A percentile compares a stretch with the other conserved stretches of the same genome.
phyloP scores from a whole-genome alignment of 2,329 filamentous ascomycete species.

The Dothiorella sarmentorum region DNA sequence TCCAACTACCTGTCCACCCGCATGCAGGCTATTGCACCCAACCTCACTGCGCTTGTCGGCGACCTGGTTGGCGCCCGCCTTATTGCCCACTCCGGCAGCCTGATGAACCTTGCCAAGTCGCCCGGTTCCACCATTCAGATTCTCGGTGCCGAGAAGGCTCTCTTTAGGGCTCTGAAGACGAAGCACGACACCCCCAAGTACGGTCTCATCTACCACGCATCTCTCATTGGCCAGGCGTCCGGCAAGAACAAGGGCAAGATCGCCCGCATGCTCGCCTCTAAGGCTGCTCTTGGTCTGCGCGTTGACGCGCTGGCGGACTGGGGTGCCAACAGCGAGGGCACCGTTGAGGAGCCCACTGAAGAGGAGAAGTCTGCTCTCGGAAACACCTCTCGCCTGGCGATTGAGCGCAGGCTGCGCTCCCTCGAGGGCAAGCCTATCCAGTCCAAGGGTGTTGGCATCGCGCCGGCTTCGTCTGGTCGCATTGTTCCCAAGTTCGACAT shows the following conservation, averaged over 20 bases:
- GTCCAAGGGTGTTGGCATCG: slow-evolving; percentile 70
- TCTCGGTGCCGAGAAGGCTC: slow-evolving; percentile 94
- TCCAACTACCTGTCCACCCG: slow-evolving; percentile 85
- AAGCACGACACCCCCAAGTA: slow-evolving; percentile 99
- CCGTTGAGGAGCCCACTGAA: slow-evolving; percentile 62
- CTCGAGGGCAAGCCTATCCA: slow-evolving; percentile 89
- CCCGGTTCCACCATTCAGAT: slow-evolving; percentile 97
- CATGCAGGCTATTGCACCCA: slow-evolving; percentile 96
- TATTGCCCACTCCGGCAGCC: slow-evolving; percentile 89
- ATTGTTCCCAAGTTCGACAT: slow-evolving; percentile 71
- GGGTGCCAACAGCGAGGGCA: slow-evolving; percentile 46
- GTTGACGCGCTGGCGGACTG: slow-evolving; percentile 85
- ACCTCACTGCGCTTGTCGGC: slow-evolving; percentile 88
- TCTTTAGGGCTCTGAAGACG: slow-evolving; percentile 97
- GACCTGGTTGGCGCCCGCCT: slow-evolving; percentile 91
- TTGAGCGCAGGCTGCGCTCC: slow-evolving; percentile 71
- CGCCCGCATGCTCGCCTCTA: slow-evolving; percentile 90
- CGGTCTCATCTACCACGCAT: slow-evolving; percentile 70
- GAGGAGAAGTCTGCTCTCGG: slow-evolving; percentile 85
- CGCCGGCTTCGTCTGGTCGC: slow-evolving; percentile 66
- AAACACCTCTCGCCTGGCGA: slow-evolving; percentile 65
- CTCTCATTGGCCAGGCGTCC: slow-evolving; percentile 88
- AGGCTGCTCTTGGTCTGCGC: slow-evolving; percentile 87
- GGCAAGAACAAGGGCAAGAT: slow-evolving; percentile 99
- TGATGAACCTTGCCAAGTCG: slow-evolving; percentile 92